Evolutionary conservation across 1,139 yeast genomes (phyloP).

Genomic region (Saccharomyces hybrid): DNA sequence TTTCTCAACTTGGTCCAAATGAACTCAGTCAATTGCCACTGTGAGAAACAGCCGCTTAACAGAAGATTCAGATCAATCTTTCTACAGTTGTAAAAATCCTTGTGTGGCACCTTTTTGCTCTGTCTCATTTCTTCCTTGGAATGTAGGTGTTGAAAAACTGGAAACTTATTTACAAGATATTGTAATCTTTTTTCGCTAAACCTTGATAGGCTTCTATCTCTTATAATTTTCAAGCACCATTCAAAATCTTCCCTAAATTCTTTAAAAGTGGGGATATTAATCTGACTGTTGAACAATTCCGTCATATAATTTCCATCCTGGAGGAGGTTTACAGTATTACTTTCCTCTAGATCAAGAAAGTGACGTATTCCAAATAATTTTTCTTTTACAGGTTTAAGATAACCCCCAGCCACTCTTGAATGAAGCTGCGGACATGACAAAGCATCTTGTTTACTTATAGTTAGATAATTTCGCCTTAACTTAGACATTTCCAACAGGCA

Average conservation of each 20-base stretch:
- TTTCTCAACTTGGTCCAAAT: not conserved
- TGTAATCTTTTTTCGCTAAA: constrained; percentile 3
- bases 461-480: not conserved
- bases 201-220: not conserved
- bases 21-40: constrained; percentile 3
- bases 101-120: constrained; percentile 5
- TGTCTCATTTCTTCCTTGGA: constrained; percentile 3
- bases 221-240: not conserved
- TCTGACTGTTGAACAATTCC: not conserved
- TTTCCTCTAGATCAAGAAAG: not conserved
- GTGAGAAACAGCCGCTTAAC: constrained; percentile 7
- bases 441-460: not conserved
- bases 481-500: not conserved
- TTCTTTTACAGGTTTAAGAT: not conserved
- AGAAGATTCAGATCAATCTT: constrained; percentile 6
- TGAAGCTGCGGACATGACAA: not conserved
- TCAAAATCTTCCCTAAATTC: constrained; percentile 5
- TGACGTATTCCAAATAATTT: not conserved
- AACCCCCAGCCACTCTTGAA: not conserved
- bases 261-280: not conserved
- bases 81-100: constrained; percentile 7
- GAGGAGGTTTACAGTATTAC: not conserved
- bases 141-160: constrained; percentile 3
- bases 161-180: constrained; percentile 4
- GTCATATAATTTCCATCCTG: not conserved